Base-by-base conservation (phyloP, 352 stramenopile species). In the Phytophthora syringae region DNA sequence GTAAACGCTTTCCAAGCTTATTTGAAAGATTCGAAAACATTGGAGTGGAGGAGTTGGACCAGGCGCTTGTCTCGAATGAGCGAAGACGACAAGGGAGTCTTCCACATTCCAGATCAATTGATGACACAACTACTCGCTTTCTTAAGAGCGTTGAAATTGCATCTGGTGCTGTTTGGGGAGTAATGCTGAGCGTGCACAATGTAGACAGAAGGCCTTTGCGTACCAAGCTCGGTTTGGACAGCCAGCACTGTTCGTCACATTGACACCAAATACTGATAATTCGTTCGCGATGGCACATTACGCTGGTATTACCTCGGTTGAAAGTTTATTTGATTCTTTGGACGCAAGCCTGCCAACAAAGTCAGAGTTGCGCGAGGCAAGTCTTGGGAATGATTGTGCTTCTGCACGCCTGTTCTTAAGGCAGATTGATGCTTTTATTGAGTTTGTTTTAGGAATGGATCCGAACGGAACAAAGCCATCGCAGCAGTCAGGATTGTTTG, bases 251-350 rank as follows among this genome's bases (percentile, higher is more conserved):
- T 62, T 52, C 32, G 55, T 63, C 0, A 55, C 30, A 4, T 16
- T 63, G 9, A 63, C 43, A 0, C 47, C 56, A 1, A 64, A 64
- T 15, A 16, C 16, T 0, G 15, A 34, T 1, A 48, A 30, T 21
- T 53, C 37, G 1, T 58, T 64, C 36, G 48, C 13, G 1, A 13
- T 52, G 9, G 47, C 48, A 4, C 47, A 52, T n/a, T 64, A 64
- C 37, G 30, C 47, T 1, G 56, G 56, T 5, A 47, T 52, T 39
- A 58, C 16, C 0, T 37, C 6, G 1, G 47, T 58, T 3, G 56
- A 56, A 1, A 51, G 10, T 9, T 12, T 64, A 4, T 50, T 56
- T 43, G 24, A 56, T 18, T 21, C 15, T 15, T 16, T 56, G n/a
- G 56, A 52, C 1, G 56, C 45, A 3, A 4, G 36, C 20, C 16